phyloP scores from a whole-genome alignment of 768 basidiomycete species.

The Amanita inopinata region DNA sequence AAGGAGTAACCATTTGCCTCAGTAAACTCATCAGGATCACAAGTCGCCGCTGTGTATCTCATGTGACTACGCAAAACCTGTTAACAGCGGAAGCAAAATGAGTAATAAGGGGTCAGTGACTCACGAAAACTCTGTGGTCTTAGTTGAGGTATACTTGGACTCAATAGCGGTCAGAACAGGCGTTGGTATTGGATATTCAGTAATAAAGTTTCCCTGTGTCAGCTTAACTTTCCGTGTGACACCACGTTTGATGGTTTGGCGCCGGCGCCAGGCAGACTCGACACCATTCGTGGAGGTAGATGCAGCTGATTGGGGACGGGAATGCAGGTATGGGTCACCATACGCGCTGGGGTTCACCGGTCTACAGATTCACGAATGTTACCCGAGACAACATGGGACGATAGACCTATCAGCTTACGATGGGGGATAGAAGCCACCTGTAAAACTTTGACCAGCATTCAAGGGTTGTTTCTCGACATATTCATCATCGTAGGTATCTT shows the following conservation, averaged over 20 bases:
- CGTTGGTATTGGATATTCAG: slow-evolving; percentile 81
- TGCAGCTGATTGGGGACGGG: slow-evolving; percentile 40
- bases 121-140: slow-evolving; percentile 86
- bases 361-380: slow-evolving; percentile 17
- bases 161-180: slow-evolving; percentile 80
- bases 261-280: slow-evolving; percentile 58
- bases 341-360: slow-evolving; percentile 47
- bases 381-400: too few species aligned
- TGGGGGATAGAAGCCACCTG: slow-evolving; percentile 68
- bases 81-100: slow-evolving; percentile 1
- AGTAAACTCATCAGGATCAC: slow-evolving; percentile 83
- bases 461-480: slow-evolving; percentile 71
- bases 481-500: slow-evolving; percentile 47
- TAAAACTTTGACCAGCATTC: slow-evolving; percentile 44
- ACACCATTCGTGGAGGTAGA: slow-evolving; percentile 47
- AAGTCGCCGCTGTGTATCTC: slow-evolving; percentile 89
- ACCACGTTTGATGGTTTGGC: slow-evolving; percentile 85
- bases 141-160: slow-evolving; percentile 59
- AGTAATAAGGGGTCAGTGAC: slow-evolving; percentile 18
- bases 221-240: slow-evolving; percentile 93
- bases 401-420: slow-evolving; percentile 46
- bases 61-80: slow-evolving; percentile 49
- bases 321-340: slow-evolving; percentile 53
- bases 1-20: slow-evolving; percentile 77
- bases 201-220: slow-evolving; percentile 87